A percentile compares a stretch with the other conserved stretches of the same genome.
Evolutionary conservation across 345 rosid species (phyloP).

Genomic region (Gossypium mustelinum): DNA sequence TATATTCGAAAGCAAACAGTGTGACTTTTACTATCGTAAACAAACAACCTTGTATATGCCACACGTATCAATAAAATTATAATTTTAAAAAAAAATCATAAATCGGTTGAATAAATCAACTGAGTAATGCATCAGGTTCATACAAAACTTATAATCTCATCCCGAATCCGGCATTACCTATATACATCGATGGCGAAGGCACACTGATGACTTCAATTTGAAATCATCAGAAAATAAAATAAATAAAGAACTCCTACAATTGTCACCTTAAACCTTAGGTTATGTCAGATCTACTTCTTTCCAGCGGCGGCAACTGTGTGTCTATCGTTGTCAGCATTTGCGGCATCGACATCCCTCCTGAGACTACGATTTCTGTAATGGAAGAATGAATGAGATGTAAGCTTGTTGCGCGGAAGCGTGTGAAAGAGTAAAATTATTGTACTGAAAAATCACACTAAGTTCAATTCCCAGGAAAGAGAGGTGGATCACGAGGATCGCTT

Average conservation of each 20-base stretch:
- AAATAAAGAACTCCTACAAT: constrained; percentile 24
- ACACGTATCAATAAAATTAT: constrained; percentile 10
- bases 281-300: constrained; percentile 60
- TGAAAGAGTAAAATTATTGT: no score
- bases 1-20: background rate
- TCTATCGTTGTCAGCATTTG: constrained; percentile 75
- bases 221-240: background rate
- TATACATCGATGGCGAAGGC: constrained; percentile 1
- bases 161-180: constrained; percentile 13
- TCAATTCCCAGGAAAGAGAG: no score
- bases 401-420: no score
- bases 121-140: background rate
- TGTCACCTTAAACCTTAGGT: constrained; percentile 41
- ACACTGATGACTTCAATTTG: constrained; percentile 10
- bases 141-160: constrained; percentile 9
- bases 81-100: background rate
- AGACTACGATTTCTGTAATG: constrained; percentile 84
- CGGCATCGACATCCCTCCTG: constrained; percentile 99
- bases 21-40: background rate
- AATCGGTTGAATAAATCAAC: background rate
- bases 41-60: background rate
- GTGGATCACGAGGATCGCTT: no score
- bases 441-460: no score
- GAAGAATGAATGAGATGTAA: constrained; percentile 17
- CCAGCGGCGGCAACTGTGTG: constrained; percentile 38